A percentile compares a stretch with the other conserved stretches of the same genome.
These are phyloP conservation scores for Przewalskia tangutica DNA, from an alignment of 257 asterid species.

Conservation along the genomic window DNA sequence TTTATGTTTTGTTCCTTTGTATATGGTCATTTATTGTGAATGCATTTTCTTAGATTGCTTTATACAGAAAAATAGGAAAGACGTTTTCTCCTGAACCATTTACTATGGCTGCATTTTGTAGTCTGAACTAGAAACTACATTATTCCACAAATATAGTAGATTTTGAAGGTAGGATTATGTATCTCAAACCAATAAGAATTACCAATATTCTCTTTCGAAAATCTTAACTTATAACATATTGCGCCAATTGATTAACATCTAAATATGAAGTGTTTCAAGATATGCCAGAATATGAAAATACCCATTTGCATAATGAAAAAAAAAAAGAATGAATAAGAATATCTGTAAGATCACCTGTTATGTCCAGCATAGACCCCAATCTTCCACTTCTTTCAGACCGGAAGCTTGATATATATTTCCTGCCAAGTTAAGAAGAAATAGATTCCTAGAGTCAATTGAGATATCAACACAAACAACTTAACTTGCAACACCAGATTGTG, in stretches of 20 bases:
- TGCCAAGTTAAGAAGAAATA: constrained; percentile 18
- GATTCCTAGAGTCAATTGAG: background rate
- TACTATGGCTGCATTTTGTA: background rate
- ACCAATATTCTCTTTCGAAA: constrained; percentile 4
- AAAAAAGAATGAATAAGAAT: background rate
- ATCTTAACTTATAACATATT: background rate
- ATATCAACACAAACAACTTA: constrained; percentile 2
- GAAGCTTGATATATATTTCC: constrained; percentile 66
- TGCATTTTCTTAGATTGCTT: background rate
- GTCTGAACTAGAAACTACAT: background rate
- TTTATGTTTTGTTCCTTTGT: background rate
- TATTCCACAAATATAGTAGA: background rate
- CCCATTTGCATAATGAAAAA: background rate
- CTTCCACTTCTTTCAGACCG: constrained; percentile 59
- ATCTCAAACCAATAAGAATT: background rate
- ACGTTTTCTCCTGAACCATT: background rate
- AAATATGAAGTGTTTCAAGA: background rate
- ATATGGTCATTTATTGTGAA: background rate
- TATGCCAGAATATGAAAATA: background rate
- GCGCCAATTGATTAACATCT: background rate
- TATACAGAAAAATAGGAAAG: background rate
- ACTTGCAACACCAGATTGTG: background rate
- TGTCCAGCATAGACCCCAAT: constrained; percentile 49
- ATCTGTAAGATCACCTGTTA: constrained; percentile 37
- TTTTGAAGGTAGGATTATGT: background rate